phyloP scores from a whole-genome alignment of 2,329 filamentous ascomycete species.

The Teratosphaeria nubilosa region DNA sequence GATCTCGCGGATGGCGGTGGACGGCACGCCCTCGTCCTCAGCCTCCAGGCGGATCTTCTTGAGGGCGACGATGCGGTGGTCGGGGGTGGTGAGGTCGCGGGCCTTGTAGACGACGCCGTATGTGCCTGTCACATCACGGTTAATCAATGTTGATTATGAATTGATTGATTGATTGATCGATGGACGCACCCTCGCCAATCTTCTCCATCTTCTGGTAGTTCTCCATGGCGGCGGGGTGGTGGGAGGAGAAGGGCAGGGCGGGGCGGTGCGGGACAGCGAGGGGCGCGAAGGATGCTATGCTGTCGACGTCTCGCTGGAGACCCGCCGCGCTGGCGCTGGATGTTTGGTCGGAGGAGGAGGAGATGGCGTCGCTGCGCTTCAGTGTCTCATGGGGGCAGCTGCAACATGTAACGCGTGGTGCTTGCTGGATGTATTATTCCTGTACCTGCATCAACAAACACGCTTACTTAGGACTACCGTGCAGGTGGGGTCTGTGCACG shows the following conservation, averaged over 20 bases:
- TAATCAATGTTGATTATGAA: background rate
- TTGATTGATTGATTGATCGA: slow-evolving; percentile 2
- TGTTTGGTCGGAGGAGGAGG: background rate
- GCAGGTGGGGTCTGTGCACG: background rate
- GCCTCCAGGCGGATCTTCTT: slow-evolving; percentile 95
- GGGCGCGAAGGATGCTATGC: slow-evolving; percentile 3
- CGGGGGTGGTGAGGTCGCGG: slow-evolving; percentile 68
- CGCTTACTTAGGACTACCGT: background rate
- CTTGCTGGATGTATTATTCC: slow-evolving; percentile 2
- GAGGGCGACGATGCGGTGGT: slow-evolving; percentile 72
- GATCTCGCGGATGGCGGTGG: slow-evolving; percentile 88
- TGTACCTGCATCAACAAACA: slow-evolving; percentile 4
- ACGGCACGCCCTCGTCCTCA: slow-evolving; percentile 88
- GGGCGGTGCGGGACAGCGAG: background rate
- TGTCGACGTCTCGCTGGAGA: slow-evolving; percentile 1
- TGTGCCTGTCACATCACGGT: slow-evolving; percentile 51
- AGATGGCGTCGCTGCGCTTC: background rate
- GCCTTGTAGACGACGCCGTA: slow-evolving; percentile 96
- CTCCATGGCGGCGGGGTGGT: slow-evolving; percentile 52
- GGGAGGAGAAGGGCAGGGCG: background rate
- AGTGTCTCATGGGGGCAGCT: background rate
- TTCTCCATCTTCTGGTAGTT: slow-evolving; percentile 97
- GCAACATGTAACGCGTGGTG: background rate
- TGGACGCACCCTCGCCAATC: slow-evolving; percentile 73
- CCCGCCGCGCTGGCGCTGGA: background rate